phyloP scores from a whole-genome alignment of 176 grass and related monocot species.

The Eremochloa ophiuroides region DNA sequence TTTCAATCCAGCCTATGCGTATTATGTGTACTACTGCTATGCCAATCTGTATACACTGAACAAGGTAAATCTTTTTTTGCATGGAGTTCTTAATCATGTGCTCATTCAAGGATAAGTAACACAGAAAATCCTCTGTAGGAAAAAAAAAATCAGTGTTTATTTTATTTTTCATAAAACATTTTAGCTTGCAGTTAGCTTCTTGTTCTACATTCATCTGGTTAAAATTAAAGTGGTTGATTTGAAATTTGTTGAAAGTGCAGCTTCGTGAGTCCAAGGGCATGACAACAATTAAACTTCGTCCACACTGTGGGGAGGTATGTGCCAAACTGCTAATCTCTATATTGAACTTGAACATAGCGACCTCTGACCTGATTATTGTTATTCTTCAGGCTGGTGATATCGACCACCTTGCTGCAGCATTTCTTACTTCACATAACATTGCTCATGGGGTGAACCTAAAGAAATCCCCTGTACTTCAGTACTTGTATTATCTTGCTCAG shows the following conservation, averaged over 20 bases:
- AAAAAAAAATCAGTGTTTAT: background rate
- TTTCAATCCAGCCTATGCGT: constrained; percentile 93
- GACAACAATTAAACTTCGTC: constrained; percentile 91
- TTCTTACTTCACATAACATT: constrained; percentile 82
- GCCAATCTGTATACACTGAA: constrained; percentile 88
- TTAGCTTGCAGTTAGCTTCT: background rate
- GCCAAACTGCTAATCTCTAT: background rate
- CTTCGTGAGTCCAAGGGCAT: constrained; percentile 89
- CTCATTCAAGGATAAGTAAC: background rate
- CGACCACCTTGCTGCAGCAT: constrained; percentile 87
- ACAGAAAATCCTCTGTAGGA: background rate
- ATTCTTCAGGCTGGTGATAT: constrained; percentile 86
- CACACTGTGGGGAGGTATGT: constrained; percentile 88
- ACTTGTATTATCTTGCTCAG: constrained; percentile 94
- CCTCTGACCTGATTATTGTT: constrained; percentile 26
- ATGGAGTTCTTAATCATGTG: background rate
- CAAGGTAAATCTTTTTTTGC: constrained; percentile 48
- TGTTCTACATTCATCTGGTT: constrained; percentile 14
- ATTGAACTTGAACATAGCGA: constrained; percentile 7
- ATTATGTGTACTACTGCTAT: constrained; percentile 96
- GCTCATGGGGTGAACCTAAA: constrained; percentile 88
- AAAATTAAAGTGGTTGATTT: constrained; percentile 21
- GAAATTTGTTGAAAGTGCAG: constrained; percentile 35
- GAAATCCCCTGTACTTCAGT: constrained; percentile 92
- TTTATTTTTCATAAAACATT: background rate